Evolutionary conservation across 148 eudicot genomes (phyloP), one percentile per base, ranked within the genome.

Genomic region (Persicaria maculosa): DNA sequence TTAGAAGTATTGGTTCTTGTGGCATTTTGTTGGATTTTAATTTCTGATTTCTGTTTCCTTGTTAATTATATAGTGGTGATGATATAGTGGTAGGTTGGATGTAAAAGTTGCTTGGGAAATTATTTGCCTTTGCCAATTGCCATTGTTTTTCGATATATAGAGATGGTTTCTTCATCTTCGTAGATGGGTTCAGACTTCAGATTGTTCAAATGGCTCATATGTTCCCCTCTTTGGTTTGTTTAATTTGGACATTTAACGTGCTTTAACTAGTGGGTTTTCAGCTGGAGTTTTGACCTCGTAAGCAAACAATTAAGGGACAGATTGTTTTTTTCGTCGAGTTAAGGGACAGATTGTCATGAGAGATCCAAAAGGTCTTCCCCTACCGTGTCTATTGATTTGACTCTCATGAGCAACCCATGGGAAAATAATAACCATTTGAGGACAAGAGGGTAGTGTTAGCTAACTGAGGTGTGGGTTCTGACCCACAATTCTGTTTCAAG

Each of bases 31-130:
- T 64, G 69, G 69, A n/a, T 31, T 64, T 36, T 36, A 17, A 6
- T 64, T 64, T 61, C 2, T 31, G 9, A 31, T 36, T 64, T 40
- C 10, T 36, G 44, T 64, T 64, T 64, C 69, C 14, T 64, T 64
- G 44, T 10, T 64, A 64, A 64, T 64, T n/a, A n/a, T 64, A 64
- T 64, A 64, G 69, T 64, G 69, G n/a, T n/a, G n/a, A n/a, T n/a
- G n/a, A 64, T 36, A 64, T 64, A 36, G 45, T 64, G 17, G 5
- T 64, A 64, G 69, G 45, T 64, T 64, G 69, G 46, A 64, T 64
- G 69, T 64, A 64, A 64, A 64, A 64, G n/a, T 31, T 64, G 69
- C 45, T 64, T 64, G 45, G 64, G 64, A 20, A 58, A 58, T 58
- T 20, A 20, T 58, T 58, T n/a, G n/a, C n/a, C n/a, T n/a, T n/a